These are phyloP conservation scores for Rhodomyrtus tomentosa DNA, from an alignment of 345 rosid genomes.

Conservation along the genomic window DNA sequence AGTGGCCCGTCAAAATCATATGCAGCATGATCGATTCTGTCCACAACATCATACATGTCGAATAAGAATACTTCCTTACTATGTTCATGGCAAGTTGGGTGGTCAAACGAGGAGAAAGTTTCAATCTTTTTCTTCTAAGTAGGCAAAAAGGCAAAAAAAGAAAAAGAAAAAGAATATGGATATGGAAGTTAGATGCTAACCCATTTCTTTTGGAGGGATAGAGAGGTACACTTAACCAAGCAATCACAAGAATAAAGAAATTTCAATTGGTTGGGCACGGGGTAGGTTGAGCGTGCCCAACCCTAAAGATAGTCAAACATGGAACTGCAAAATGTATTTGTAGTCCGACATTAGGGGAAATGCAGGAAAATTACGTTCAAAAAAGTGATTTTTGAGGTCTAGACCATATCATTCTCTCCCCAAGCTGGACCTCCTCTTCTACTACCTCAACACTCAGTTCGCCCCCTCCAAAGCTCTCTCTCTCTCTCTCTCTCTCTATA, in stretches of 20 bases:
- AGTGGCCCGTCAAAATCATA: neutral
- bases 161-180: too few species aligned
- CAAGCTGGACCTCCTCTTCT: conserved; percentile 14
- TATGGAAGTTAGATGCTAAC: too few species aligned
- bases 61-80: neutral
- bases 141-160: neutral
- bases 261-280: neutral
- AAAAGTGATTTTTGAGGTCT: neutral
- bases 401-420: conserved; percentile 17
- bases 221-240: neutral
- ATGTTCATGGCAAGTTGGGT: neutral
- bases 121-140: neutral
- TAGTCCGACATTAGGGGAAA: neutral
- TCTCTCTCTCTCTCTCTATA: neutral
- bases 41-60: neutral
- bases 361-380: neutral
- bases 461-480: neutral
- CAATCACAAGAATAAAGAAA: neutral
- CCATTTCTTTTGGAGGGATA: neutral
- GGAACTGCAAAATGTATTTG: neutral
- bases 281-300: neutral
- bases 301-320: neutral
- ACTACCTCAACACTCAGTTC: neutral
- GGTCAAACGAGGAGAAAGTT: neutral
- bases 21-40: neutral